Evolutionary conservation across 352 stramenopile genomes (phyloP).

Genomic region (Pythium coloratum): DNA sequence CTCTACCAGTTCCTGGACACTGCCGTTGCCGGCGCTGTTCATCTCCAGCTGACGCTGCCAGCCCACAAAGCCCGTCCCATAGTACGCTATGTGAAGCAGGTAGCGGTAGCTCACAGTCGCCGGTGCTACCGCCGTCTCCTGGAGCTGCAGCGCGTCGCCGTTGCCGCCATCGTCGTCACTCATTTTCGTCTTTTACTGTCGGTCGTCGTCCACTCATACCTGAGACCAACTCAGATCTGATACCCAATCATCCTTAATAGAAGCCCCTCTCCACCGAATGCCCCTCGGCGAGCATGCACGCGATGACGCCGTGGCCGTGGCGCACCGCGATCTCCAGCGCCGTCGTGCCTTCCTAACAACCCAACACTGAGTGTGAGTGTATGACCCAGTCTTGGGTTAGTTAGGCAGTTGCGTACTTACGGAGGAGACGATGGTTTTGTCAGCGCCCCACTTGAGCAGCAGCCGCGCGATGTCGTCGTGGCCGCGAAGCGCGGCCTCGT

Average conservation of each 20-base stretch:
- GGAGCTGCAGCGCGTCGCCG: neutral
- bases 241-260: conserved; percentile 35
- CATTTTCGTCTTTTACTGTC: conserved; percentile 3
- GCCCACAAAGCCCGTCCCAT: conserved; percentile 69
- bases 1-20: conserved; percentile 82
- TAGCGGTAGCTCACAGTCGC: conserved; percentile 34
- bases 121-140: neutral
- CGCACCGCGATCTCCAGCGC: conserved; percentile 65
- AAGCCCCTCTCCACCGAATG: conserved; percentile 56
- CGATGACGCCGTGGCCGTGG: conserved; percentile 60
- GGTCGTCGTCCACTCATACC: neutral
- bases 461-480: conserved; percentile 62
- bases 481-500: conserved; percentile 65
- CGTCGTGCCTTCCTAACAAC: conserved; percentile 56
- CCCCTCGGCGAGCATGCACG: conserved; percentile 58
- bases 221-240: conserved; percentile 17
- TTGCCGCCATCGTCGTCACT: conserved; percentile 6
- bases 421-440: conserved; percentile 60
- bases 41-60: conserved; percentile 73
- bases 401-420: conserved; percentile 24
- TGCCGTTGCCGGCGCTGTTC: conserved; percentile 54
- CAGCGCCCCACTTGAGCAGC: conserved; percentile 46
- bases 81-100: conserved; percentile 77
- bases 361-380: neutral
- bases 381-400: neutral